Base-by-base conservation (phyloP, 2,329 filamentous ascomycete species). In the Ophiocordyceps robertsii region DNA sequence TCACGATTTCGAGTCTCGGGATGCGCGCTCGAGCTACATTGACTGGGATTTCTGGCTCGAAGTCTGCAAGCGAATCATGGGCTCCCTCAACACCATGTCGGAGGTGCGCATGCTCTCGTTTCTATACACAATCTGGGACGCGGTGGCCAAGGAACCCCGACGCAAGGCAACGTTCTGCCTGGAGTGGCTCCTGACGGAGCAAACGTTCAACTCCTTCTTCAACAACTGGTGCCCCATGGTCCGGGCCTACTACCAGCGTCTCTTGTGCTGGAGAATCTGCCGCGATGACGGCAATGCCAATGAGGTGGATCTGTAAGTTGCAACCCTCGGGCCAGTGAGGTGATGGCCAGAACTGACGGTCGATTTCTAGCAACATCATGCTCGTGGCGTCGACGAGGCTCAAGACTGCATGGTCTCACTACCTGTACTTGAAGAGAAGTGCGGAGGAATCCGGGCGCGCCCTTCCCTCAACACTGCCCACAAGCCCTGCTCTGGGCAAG, bases 191-290 rank as follows among this genome's bases (percentile, higher is more conserved):
- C 66, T 95, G 12, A 73, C 80, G 7, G 80, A 84, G 42, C 70
- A 80, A 24, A 74, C 82, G 2, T 95, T 95, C 57, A 78, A 84
- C 55, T 77, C 76, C 46, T 80, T 87, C 47, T 95, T 95, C 64
- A 90, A 84, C 55, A 87, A 95, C 55, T 95, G 89, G 88, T 94
- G 86, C 55, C 87, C 89, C 0, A 94, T 95, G 89, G 86, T 95
- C 19, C 77, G 89, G 46, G 83, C 87, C 13, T 95, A 95, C 60
- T 95, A 82, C 57, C 92, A 94, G 75, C 84, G 89, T 38, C 66
- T 95, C 40, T 63, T 95, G 19, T 94, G 87, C 62, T 95, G 89
- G 89, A 77, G 88, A 46, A 68, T 95, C 39, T 90, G 84, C 49
- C 74, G 89, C 48, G 84, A 83, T 54, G 75, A 80, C 41, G 85